Evolutionary conservation across 2,329 filamentous ascomycete species (phyloP).

Genomic region (Arthrobotrys musiformis): DNA sequence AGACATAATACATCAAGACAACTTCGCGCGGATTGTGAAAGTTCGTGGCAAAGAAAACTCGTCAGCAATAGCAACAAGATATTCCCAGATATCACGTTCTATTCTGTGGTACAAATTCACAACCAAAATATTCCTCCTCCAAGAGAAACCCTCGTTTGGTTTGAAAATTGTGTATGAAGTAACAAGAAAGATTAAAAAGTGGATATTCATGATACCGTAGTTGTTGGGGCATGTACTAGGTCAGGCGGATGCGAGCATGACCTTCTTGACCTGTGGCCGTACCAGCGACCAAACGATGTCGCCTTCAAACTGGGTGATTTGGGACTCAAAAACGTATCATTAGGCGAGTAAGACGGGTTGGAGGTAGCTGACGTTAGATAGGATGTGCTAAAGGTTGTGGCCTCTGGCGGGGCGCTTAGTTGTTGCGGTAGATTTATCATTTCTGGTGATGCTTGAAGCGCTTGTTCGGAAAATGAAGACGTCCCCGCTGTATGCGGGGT

Average conservation of each 20-base stretch:
- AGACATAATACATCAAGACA: conserved; percentile 39
- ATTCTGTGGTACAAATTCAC: neutral
- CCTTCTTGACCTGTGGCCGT: conserved; percentile 53
- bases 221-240: conserved; percentile 33
- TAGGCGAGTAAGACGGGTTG: conserved; percentile 27
- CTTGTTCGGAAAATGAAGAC: conserved; percentile 56
- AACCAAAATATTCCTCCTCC: neutral
- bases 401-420: conserved; percentile 59
- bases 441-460: conserved; percentile 56
- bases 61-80: conserved; percentile 22
- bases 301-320: conserved; percentile 39
- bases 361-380: conserved; percentile 56
- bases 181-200: neutral
- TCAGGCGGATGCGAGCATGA: conserved; percentile 54
- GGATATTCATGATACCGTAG: conserved; percentile 39
- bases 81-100: conserved; percentile 8
- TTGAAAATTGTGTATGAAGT: neutral
- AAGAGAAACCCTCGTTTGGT: no score
- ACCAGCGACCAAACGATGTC: conserved; percentile 52
- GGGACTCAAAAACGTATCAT: conserved; percentile 34
- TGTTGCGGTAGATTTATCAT: conserved; percentile 54
- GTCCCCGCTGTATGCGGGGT: conserved; percentile 59
- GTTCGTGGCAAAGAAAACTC: conserved; percentile 49
- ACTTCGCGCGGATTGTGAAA: neutral
- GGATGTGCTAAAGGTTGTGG: conserved; percentile 58